These are phyloP conservation scores for Termitomyces titanicus DNA, from an alignment of 768 basidiomycete genomes.

Conservation along the genomic window DNA sequence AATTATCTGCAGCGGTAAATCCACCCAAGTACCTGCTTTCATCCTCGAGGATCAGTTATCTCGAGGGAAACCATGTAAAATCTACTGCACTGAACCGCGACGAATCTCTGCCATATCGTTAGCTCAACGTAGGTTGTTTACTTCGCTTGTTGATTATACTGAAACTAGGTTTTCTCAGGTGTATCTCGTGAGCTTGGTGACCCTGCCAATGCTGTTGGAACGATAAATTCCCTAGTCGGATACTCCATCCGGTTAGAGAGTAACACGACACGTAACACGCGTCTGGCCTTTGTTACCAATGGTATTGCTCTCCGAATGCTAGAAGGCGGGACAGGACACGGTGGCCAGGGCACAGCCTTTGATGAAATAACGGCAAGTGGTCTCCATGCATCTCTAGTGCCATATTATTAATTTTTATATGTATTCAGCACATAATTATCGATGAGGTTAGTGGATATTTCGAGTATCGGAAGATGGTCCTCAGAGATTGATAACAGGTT, in stretches of 20 bases:
- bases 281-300: conserved; percentile 83
- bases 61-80: conserved; percentile 78
- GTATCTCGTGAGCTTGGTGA: conserved; percentile 95
- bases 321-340: conserved; percentile 74
- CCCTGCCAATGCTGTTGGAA: conserved; percentile 71
- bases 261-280: conserved; percentile 74
- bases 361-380: conserved; percentile 88
- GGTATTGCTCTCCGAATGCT: conserved; percentile 97
- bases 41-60: conserved; percentile 88
- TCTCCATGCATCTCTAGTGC: neutral
- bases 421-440: conserved; percentile 83
- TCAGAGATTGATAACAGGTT: conserved; percentile 45
- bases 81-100: conserved; percentile 93
- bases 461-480: neutral
- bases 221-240: conserved; percentile 76
- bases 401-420: neutral
- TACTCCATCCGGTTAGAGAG: conserved; percentile 94
- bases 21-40: conserved; percentile 92
- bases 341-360: conserved; percentile 74
- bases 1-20: conserved; percentile 73
- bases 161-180: conserved; percentile 23
- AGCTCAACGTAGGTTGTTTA: conserved; percentile 60
- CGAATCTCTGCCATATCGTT: conserved; percentile 95
- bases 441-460: conserved; percentile 64
- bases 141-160: neutral